Evolutionary conservation across 768 basidiomycete genomes (phyloP).

Genomic region (Termitomyces sp.): DNA sequence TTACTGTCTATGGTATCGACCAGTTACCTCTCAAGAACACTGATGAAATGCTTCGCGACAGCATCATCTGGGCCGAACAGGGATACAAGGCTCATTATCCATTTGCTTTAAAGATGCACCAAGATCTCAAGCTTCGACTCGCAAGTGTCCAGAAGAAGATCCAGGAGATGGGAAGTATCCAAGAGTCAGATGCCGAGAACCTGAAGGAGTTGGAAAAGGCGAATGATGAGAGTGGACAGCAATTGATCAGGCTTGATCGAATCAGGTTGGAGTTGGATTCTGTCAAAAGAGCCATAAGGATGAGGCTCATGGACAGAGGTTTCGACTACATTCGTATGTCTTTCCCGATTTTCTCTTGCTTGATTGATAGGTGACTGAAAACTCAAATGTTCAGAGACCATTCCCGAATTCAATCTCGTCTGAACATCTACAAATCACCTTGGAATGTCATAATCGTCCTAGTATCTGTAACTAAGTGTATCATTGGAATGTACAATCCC

Average conservation of each 20-base stretch:
- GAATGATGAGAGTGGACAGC: neutral
- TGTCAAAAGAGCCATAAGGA: neutral
- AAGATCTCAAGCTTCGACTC: neutral
- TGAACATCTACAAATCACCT: too few species aligned
- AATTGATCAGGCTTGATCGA: neutral
- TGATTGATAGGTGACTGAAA: too few species aligned
- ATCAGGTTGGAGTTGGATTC: neutral
- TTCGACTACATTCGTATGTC: neutral
- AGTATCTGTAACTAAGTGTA: too few species aligned
- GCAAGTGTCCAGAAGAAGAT: neutral
- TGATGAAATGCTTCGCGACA: neutral
- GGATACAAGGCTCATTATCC: neutral
- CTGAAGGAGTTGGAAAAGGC: neutral
- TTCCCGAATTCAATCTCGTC: neutral
- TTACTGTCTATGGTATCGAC: neutral
- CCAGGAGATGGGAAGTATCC: too few species aligned
- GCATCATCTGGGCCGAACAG: neutral
- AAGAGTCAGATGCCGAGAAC: neutral
- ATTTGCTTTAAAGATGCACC: neutral
- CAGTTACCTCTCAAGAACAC: neutral
- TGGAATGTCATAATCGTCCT: too few species aligned
- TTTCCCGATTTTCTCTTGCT: neutral
- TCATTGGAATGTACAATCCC: too few species aligned
- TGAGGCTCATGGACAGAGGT: neutral
- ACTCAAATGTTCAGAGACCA: too few species aligned